A percentile compares a stretch with the other conserved stretches of the same genome.
Evolutionary conservation across 1,284 basidiomycete genomes (phyloP).

Genomic region (Cutaneotrichosporon cutaneum): DNA sequence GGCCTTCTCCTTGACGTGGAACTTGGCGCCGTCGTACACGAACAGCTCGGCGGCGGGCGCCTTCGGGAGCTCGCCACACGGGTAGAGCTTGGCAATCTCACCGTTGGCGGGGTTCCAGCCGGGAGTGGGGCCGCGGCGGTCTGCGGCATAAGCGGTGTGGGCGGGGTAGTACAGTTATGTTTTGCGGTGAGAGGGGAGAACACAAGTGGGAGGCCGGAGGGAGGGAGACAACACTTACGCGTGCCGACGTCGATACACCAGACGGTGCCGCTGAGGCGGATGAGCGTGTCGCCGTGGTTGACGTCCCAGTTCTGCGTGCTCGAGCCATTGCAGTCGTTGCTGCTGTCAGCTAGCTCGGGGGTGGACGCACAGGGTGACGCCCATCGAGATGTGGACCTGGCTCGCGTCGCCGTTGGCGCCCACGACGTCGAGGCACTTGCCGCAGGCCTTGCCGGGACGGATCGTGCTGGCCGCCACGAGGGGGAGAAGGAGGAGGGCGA

Average conservation of each 20-base stretch:
- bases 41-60: background rate
- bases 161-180: too few relatives aligned
- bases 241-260: background rate
- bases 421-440: background rate
- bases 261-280: background rate
- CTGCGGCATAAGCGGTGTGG: too few relatives aligned
- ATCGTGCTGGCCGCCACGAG: background rate
- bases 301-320: background rate
- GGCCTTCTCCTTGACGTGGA: background rate
- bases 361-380: background rate
- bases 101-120: background rate
- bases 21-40: background rate
- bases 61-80: background rate
- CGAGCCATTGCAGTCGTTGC: background rate
- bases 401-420: background rate
- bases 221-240: background rate
- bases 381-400: background rate
- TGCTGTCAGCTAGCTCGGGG: too few relatives aligned
- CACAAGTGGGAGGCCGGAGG: too few relatives aligned
- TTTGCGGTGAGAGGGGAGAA: too few relatives aligned
- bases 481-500: background rate
- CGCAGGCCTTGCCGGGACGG: background rate
- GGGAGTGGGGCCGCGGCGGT: background rate
- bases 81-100: background rate
- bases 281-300: background rate